A percentile compares a stretch with the other conserved stretches of the same genome.
These are phyloP conservation scores for Alternaria arbusti DNA, from an alignment of 2,329 filamentous ascomycete genomes.

Conservation along the genomic window DNA sequence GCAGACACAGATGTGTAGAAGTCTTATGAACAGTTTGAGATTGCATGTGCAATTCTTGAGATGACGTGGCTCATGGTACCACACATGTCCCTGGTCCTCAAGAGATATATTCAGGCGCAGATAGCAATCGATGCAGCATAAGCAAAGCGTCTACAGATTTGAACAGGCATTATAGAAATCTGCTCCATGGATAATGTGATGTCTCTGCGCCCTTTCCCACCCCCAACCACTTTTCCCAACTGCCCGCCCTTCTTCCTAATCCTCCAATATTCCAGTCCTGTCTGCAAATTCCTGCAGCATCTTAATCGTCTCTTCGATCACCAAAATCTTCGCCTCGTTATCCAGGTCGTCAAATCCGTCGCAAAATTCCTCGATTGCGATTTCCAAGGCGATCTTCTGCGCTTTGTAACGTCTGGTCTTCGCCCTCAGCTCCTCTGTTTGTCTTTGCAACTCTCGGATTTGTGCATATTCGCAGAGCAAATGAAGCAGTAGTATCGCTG, in stretches of 20 bases:
- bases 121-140: background rate
- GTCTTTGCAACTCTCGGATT: background rate
- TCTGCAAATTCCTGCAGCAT: background rate
- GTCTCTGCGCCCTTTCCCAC: background rate
- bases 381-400: background rate
- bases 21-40: background rate
- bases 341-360: background rate
- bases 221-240: background rate
- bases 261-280: too few species aligned
- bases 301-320: background rate
- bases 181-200: background rate
- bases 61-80: background rate
- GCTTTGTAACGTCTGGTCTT: background rate
- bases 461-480: background rate
- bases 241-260: background rate
- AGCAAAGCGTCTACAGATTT: background rate
- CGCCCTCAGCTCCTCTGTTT: background rate
- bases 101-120: background rate
- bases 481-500: fast-evolving
- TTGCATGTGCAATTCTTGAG: background rate
- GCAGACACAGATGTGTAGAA: background rate
- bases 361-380: fast-evolving
- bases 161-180: background rate
- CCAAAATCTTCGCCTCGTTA: background rate
- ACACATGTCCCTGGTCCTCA: background rate